Evolutionary conservation across 2,329 filamentous ascomycete genomes (phyloP), one percentile per base, ranked within the genome.

Genomic region (Thelonectria rubi): DNA sequence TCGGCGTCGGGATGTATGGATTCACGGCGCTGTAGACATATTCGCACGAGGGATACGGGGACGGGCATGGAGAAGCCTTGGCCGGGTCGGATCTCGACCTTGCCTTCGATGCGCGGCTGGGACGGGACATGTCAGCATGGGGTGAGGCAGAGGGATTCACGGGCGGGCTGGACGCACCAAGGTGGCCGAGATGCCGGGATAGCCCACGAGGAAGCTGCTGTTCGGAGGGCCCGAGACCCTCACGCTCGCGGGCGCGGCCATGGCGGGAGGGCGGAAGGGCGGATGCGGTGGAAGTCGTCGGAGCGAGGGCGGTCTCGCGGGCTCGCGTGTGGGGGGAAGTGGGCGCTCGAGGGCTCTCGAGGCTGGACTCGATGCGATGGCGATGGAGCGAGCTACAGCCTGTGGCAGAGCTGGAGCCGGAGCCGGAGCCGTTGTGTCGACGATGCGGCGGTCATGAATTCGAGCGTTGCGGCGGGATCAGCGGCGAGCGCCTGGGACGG

Each of bases 171-270:
- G 47, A 87, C 92, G 80, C 86, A 97, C 94, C 87, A 97, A 80
- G 39, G 95, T 99, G 73, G 95, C 95, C 58, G 94, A 97, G 78
- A 99, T 98, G 71, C 95, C 95, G 58, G 95, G 95, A 79, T 98
- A 99, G 72, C 95, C 95, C 71, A 98, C 93, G 67, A 98, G 85
- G 76, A 97, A 97, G 80, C 92, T 95, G 80, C 93, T 95, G 81
- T 99, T 99, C 72, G 95, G 94, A 76, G 94, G 94, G 76, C 95
- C 95, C 70, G 93, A 97, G 80, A 99, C 93, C 85, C 95, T 91
- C 82, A 99, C 95, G 79, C 73, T 78, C 66, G 77, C 77, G 60
- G 75, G 73, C 62, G 68, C 70, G n/a, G 69, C 62, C 69, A 72
- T 72, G 64, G 54, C 67, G 50, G 59, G 55, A 50, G 24, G 60